phyloP scores from a whole-genome alignment of 2,329 filamentous ascomycete genomes.

The Colletotrichum sojae region DNA sequence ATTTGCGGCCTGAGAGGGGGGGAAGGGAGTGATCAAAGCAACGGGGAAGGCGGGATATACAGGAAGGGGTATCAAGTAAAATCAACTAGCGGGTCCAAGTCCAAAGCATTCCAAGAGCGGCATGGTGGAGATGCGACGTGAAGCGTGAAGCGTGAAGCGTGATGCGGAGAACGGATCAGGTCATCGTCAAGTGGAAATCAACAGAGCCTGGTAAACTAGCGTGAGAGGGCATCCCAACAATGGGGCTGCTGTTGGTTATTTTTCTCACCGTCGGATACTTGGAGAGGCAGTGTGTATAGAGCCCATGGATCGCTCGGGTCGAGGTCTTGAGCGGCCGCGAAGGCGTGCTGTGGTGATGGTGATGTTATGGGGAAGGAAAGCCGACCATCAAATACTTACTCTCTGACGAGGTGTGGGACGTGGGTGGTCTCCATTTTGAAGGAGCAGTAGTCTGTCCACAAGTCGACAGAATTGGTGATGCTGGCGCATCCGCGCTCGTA shows the following conservation, averaged over 20 bases:
- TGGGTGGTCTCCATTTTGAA: slow-evolving; percentile 99
- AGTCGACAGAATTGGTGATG: slow-evolving; percentile 92
- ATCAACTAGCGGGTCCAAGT: slow-evolving; percentile 66
- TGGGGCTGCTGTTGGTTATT: slow-evolving; percentile 74
- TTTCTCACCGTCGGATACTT: slow-evolving; percentile 77
- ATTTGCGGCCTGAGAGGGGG: slow-evolving; percentile 41
- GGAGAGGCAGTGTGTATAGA: slow-evolving; percentile 53
- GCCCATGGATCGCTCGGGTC: slow-evolving; percentile 43
- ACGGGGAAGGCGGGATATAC: slow-evolving; percentile 71
- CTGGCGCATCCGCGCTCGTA: slow-evolving; percentile 96
- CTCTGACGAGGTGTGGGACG: slow-evolving; percentile 94
- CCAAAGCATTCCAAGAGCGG: slow-evolving; percentile 55
- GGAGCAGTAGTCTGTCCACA: slow-evolving; percentile 97
- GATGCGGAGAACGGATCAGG: slow-evolving; percentile 58
- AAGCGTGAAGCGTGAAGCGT: slow-evolving; percentile 62
- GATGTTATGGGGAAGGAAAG: slow-evolving; percentile 78
- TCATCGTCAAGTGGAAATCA: slow-evolving; percentile 58
- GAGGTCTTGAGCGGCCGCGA: slow-evolving; percentile 58
- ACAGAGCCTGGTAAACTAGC: slow-evolving; percentile 74
- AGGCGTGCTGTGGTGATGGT: slow-evolving; percentile 61
- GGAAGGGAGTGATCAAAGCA: slow-evolving; percentile 46
- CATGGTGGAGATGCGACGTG: slow-evolving; percentile 54
- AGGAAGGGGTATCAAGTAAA: slow-evolving; percentile 66
- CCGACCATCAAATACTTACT: slow-evolving; percentile 87
- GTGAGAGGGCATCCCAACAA: slow-evolving; percentile 76